Base-by-base conservation (phyloP, 495 filamentous ascomycete genomes). In the Aspergillus leporis region DNA sequence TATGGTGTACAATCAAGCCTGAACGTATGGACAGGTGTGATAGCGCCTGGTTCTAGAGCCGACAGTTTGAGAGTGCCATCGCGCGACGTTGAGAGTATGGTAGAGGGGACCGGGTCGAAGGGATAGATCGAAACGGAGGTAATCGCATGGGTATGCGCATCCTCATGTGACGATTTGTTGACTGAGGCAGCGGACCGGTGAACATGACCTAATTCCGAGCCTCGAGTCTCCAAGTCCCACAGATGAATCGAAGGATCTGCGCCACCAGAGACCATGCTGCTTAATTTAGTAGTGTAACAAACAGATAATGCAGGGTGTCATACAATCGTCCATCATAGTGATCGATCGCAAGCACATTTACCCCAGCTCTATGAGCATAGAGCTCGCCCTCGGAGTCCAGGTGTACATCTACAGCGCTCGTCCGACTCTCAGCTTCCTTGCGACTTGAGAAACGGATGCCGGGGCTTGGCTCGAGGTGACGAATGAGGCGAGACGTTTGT, bases 41-140 rank as follows among this genome's bases (percentile, higher is more conserved):
- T 79, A 1, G 52, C 60, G 1, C 60, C 66, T 16, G 81, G 77
- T 38, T 86, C 80, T 0, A 90, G 85, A 9, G 87, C 84, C 66
- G 88, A 96, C 3, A 93, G 74, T 69, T 93, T 93, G 32, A 97
- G 78, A 4, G 86, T 90, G 58, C 89, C 85, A 69, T 97, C 93
- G 68, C 91, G 91, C 48, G 91, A 91, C 12, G 87, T 88, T 1
- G 90, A 90, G 12, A 96, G 77, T 62, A 98, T 94, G 32, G 92
- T 79, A 75, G 61, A 83, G 72, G 58, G 87, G 74, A 75, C 93
- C 2, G 76, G 76, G 50, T 80, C 93, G 64, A 94, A 94, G 4
- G 93, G 91, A 65, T 94, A 96, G 74, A 95, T 95, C 2, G 83
- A 90, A 40, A 96, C 73, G 36, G 92, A 87, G 2, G 92, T 96